These are phyloP conservation scores for Neurospora tetraspora DNA, from an alignment of 495 filamentous ascomycete genomes.

Conservation along the genomic window DNA sequence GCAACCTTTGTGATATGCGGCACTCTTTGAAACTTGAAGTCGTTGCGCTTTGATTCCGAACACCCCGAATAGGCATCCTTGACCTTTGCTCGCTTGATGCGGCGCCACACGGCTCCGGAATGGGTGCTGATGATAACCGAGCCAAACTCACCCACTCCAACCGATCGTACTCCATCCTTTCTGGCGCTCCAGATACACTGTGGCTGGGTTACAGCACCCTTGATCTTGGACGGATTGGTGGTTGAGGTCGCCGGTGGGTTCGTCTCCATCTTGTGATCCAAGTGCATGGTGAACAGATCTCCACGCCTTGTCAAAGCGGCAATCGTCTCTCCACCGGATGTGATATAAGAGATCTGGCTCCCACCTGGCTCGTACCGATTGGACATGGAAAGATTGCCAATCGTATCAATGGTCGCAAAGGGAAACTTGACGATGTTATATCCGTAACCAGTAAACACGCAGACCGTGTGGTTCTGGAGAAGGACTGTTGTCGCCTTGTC, in stretches of 20 bases:
- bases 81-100: constrained; percentile 67
- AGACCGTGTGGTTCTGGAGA: constrained; percentile 79
- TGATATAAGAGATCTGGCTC: constrained; percentile 63
- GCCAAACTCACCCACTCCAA: constrained; percentile 83
- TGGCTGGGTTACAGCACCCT: constrained; percentile 62
- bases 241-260: constrained; percentile 57
- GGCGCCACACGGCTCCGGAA: constrained; percentile 84
- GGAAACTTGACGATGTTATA: constrained; percentile 81
- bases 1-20: constrained; percentile 75
- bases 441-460: constrained; percentile 87
- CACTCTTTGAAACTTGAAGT: constrained; percentile 88
- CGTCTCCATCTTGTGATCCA: constrained; percentile 54
- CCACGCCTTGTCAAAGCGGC: constrained; percentile 75
- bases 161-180: constrained; percentile 75
- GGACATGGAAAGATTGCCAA: constrained; percentile 52
- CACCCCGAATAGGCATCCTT: constrained; percentile 54
- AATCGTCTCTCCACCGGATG: constrained; percentile 78
- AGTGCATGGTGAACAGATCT: constrained; percentile 71
- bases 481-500: constrained; percentile 82
- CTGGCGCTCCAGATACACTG: constrained; percentile 78
- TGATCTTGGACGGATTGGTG: constrained; percentile 80
- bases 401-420: constrained; percentile 54
- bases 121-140: constrained; percentile 91
- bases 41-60: constrained; percentile 52
- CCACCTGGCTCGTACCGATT: constrained; percentile 54